These are phyloP conservation scores for Bothriochloa decipiens DNA, from an alignment of 176 grass and related monocot genomes.

Conservation along the genomic window DNA sequence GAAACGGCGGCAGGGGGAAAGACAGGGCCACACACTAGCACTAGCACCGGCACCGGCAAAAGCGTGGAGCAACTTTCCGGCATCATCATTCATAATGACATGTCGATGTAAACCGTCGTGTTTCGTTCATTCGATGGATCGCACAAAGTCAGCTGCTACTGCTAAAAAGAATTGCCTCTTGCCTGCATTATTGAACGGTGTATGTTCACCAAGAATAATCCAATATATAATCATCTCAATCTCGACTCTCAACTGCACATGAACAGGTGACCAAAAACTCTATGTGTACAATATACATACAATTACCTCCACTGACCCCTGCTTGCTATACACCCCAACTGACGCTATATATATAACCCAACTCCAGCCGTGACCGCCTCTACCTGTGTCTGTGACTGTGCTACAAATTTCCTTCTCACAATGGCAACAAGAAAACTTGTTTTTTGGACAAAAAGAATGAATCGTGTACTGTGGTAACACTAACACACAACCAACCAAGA, in stretches of 20 bases:
- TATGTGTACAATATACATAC: conserved; percentile 1
- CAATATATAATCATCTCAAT: background rate
- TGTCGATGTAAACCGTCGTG: background rate
- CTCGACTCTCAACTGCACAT: conserved; percentile 14
- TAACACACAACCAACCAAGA: background rate
- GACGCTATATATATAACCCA: background rate
- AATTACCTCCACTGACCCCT: background rate
- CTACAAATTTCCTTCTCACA: conserved; percentile 14
- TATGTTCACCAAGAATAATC: conserved; percentile 33
- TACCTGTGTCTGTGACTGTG: background rate
- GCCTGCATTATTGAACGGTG: conserved; percentile 6
- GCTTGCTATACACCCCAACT: background rate
- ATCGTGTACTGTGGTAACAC: background rate
- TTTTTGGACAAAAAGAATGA: conserved; percentile 31
- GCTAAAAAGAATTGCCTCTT: conserved; percentile 5
- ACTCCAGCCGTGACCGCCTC: background rate
- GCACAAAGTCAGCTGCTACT: background rate
- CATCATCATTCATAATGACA: background rate
- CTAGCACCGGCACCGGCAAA: background rate
- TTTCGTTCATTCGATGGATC: background rate
- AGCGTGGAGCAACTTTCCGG: background rate
- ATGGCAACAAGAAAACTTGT: background rate
- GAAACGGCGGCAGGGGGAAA: background rate
- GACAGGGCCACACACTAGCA: background rate
- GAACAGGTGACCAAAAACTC: conserved; percentile 10